These are phyloP conservation scores for Biscogniauxia mediterranea DNA, from an alignment of 2,329 filamentous ascomycete species.

Conservation along the genomic window DNA sequence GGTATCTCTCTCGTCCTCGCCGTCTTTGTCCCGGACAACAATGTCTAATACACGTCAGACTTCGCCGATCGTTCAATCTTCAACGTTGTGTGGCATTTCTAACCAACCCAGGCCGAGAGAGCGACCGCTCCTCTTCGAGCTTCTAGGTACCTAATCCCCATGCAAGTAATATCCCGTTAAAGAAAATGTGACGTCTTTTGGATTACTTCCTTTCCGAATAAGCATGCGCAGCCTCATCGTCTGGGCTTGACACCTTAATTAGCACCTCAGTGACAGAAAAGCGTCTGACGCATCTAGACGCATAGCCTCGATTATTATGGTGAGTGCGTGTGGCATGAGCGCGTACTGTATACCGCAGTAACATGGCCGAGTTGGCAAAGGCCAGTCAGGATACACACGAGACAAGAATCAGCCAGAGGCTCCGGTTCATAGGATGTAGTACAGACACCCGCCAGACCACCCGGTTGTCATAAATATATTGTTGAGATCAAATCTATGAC, in stretches of 20 bases:
- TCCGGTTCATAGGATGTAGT: neutral
- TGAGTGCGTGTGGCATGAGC: neutral
- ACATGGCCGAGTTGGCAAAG: neutral
- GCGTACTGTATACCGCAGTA: neutral
- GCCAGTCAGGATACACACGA: neutral
- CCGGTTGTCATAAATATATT: neutral
- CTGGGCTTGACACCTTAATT: neutral
- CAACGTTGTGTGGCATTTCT: conserved; percentile 2
- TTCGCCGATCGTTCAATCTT: neutral
- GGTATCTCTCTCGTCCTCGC: neutral
- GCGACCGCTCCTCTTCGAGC: neutral
- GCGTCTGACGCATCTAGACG: neutral
- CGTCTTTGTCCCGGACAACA: neutral
- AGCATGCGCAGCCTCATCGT: neutral
- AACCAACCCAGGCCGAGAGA: neutral
- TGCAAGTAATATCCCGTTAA: neutral
- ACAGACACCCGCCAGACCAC: neutral
- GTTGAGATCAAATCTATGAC: neutral
- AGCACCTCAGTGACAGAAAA: neutral
- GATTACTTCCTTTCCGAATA: neutral
- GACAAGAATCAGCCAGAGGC: neutral
- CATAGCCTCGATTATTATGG: neutral
- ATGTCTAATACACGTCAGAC: conserved; percentile 1
- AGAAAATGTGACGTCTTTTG: neutral
- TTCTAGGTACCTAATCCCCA: neutral